These are phyloP conservation scores for Petunia axillaris DNA, from an alignment of 257 asterid species.

Conservation along the genomic window DNA sequence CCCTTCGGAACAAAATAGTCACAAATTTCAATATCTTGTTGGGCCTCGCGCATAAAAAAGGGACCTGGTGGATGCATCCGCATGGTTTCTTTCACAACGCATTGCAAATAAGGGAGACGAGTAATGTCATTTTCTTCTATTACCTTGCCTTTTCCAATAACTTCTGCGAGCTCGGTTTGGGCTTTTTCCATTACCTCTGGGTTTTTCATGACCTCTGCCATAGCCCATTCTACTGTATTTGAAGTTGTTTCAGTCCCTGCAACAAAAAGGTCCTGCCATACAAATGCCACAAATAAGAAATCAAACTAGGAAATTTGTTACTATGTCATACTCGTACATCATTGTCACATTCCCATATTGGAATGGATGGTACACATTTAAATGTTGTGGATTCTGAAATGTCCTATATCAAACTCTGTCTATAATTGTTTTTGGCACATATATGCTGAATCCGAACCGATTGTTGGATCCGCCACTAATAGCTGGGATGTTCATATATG, in stretches of 20 bases:
- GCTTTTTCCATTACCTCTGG: not conserved
- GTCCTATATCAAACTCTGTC: not conserved
- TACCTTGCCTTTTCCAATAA: constrained; percentile 5
- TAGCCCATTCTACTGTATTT: constrained; percentile 29
- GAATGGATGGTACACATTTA: no score
- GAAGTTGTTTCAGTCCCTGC: constrained; percentile 27
- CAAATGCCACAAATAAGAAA: not conserved
- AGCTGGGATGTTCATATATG: not conserved
- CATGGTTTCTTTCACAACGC: constrained; percentile 19
- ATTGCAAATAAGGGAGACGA: not conserved
- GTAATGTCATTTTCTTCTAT: not conserved
- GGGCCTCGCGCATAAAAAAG: not conserved
- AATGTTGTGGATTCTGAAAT: not conserved
- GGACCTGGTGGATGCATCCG: not conserved
- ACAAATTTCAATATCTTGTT: not conserved
- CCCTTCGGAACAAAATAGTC: constrained; percentile 19
- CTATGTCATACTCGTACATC: not conserved
- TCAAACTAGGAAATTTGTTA: not conserved
- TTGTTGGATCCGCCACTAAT: not conserved
- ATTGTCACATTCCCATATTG: no score
- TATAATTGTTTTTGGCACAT: not conserved
- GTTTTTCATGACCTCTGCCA: constrained; percentile 23
- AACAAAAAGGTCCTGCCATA: constrained; percentile 20
- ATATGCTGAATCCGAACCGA: not conserved
- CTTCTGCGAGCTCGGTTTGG: constrained; percentile 23